phyloP scores from a whole-genome alignment of 306 rosid species.

The Alnus glutinosa region DNA sequence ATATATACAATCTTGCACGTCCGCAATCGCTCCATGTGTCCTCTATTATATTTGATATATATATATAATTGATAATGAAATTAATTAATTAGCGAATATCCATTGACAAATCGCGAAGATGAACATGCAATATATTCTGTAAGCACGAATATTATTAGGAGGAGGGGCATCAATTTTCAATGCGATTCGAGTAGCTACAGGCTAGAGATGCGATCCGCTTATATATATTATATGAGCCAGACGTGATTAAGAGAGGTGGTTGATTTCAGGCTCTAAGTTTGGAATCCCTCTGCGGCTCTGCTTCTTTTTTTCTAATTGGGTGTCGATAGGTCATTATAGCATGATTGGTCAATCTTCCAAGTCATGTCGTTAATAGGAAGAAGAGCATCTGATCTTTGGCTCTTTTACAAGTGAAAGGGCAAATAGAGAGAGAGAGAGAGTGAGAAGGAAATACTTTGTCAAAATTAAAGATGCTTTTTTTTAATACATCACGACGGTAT shows the following conservation, averaged over 20 bases:
- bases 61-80: too few relatives aligned
- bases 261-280: constrained; percentile 10
- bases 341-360: constrained; percentile 29
- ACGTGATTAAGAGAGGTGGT: constrained; percentile 17
- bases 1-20: background rate
- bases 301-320: background rate
- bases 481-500: background rate
- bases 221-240: background rate
- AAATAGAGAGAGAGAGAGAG: background rate
- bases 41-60: too few relatives aligned
- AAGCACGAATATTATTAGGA: background rate
- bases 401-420: constrained; percentile 15
- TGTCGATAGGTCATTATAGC: constrained; percentile 14
- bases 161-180: background rate
- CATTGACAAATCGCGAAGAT: constrained; percentile 3
- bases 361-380: constrained; percentile 30
- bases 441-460: background rate
- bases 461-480: too few relatives aligned
- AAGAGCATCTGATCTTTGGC: constrained; percentile 25
- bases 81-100: background rate
- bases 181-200: background rate
- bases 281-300: background rate
- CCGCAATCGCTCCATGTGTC: background rate
- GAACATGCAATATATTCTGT: constrained; percentile 34
- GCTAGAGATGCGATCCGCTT: constrained; percentile 16